Evolutionary conservation across 257 asterid species (phyloP).

Genomic region (Knoxia roxburghii): DNA sequence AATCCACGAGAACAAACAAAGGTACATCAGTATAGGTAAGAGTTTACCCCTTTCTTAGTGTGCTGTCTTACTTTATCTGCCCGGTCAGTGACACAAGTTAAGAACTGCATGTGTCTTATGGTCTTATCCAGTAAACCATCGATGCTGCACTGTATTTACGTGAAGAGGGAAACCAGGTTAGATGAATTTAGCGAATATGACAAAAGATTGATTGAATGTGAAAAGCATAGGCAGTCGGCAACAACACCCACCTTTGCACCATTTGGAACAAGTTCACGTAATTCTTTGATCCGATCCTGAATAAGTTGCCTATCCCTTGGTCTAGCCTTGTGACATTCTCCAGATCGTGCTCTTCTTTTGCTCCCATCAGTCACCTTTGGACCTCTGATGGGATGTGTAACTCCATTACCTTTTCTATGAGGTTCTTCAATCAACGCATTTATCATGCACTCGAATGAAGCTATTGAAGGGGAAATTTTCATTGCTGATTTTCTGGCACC

Average conservation of each 20-base stretch:
- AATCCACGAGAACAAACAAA: neutral
- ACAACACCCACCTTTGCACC: slow-evolving; percentile 53
- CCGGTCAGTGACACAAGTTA: slow-evolving; percentile 54
- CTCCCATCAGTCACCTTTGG: slow-evolving; percentile 33
- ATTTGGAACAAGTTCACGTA: slow-evolving; percentile 83
- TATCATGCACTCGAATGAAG: slow-evolving; percentile 46
- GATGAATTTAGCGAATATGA: neutral
- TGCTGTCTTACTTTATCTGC: slow-evolving; percentile 64
- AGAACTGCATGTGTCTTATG: slow-evolving; percentile 79
- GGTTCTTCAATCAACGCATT: slow-evolving; percentile 31
- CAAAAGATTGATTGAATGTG: neutral
- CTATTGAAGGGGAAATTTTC: slow-evolving; percentile 27
- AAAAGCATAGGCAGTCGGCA: neutral
- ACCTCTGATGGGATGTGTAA: slow-evolving; percentile 24
- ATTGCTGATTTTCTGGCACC: slow-evolving; percentile 22
- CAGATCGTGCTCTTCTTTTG: slow-evolving; percentile 44
- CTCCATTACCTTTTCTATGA: slow-evolving; percentile 29
- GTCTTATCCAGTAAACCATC: slow-evolving; percentile 91
- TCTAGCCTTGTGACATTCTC: slow-evolving; percentile 49
- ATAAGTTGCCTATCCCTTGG: slow-evolving; percentile 96
- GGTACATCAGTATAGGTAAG: neutral
- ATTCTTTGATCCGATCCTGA: slow-evolving; percentile 85
- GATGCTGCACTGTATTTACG: slow-evolving; percentile 80
- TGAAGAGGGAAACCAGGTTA: neutral
- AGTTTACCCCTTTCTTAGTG: slow-evolving; percentile 43